These are phyloP conservation scores for Phyllosticta citriasiana DNA, from an alignment of 2,329 filamentous ascomycete species.

Conservation along the genomic window DNA sequence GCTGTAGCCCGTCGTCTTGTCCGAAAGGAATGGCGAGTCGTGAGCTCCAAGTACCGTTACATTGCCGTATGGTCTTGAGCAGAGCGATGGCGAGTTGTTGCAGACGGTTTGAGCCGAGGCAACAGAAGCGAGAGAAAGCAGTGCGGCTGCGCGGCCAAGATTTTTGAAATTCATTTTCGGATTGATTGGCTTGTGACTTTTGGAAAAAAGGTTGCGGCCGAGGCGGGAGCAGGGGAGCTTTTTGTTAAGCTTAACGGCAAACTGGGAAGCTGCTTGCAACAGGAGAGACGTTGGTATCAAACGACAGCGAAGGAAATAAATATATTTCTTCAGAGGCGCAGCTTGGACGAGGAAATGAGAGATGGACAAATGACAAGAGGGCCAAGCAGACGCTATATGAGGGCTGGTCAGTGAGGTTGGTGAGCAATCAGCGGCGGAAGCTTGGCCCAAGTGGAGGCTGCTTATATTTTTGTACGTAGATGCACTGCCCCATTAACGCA, in stretches of 20 bases:
- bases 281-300: neutral
- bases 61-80: constrained; percentile 56
- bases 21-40: constrained; percentile 57
- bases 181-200: neutral
- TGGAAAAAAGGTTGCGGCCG: neutral
- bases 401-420: neutral
- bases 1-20: constrained; percentile 48
- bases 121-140: neutral
- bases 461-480: neutral
- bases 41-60: constrained; percentile 66
- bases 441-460: neutral
- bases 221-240: neutral
- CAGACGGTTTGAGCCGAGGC: constrained; percentile 37
- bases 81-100: constrained; percentile 66
- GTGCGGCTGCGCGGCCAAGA: constrained; percentile 3
- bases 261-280: neutral
- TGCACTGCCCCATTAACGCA: neutral
- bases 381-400: neutral
- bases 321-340: neutral
- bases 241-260: neutral
- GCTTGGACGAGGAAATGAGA: neutral
- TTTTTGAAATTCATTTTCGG: constrained; percentile 3
- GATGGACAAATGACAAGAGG: neutral
- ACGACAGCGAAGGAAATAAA: neutral
- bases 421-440: neutral